Percentiles rank a stretch among this genome's conserved stretches.
Evolutionary conservation across 139 green algal species (phyloP).

Genomic region (Chlorella vulgaris): DNA sequence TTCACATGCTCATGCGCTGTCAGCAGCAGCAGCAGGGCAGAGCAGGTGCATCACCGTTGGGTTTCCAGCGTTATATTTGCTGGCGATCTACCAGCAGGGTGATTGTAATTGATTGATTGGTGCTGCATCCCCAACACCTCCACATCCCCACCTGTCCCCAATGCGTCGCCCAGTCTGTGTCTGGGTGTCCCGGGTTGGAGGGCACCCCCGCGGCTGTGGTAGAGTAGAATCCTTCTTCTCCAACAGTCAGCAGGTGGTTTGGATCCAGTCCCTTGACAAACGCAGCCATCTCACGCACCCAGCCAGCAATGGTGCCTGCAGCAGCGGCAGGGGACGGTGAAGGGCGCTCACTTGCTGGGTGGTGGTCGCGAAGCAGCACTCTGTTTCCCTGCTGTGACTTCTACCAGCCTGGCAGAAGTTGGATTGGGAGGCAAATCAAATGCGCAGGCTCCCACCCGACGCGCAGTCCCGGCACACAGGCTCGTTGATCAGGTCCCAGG

Average conservation of each 20-base stretch:
- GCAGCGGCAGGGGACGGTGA: not conserved
- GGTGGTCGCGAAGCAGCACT: too few species aligned
- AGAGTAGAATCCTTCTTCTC: constrained; percentile 47
- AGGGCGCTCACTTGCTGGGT: not conserved
- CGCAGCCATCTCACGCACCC: constrained; percentile 51
- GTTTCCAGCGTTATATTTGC: too few species aligned
- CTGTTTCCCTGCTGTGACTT: too few species aligned
- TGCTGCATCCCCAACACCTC: too few species aligned
- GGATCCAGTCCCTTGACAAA: constrained; percentile 52
- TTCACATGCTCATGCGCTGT: too few species aligned
- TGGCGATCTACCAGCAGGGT: too few species aligned
- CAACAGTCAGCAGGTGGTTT: constrained; percentile 47
- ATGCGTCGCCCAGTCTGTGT: constrained; percentile 23
- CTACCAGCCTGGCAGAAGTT: too few species aligned
- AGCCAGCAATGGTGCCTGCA: constrained; percentile 40
- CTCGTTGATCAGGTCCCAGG: constrained; percentile 82
- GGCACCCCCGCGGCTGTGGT: too few species aligned
- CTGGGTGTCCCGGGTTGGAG: constrained; percentile 36
- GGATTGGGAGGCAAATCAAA: too few species aligned
- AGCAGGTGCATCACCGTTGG: too few species aligned
- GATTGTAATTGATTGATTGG: too few species aligned
- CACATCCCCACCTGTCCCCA: constrained; percentile 5
- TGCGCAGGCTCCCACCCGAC: not conserved
- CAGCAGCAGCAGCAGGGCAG: too few species aligned
- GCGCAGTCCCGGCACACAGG: constrained; percentile 42